Conservation (phyloP, 1,284 basidiomycete species). For the Pterulicium gracile region DNA sequence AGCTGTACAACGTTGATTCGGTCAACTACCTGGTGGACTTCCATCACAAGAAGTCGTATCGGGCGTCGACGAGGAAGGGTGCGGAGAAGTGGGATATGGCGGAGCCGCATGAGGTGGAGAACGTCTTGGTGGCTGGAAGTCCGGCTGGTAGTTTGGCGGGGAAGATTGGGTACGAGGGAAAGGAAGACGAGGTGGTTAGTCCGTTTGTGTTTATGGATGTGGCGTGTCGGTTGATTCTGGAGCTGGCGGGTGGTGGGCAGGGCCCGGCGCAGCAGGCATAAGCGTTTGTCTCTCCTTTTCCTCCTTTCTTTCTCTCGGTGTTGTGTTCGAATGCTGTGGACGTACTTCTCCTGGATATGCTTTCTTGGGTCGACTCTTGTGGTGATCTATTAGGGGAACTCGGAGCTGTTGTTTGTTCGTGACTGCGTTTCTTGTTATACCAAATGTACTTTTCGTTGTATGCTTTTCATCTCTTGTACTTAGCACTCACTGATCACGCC, state of each 20-base stretch:
- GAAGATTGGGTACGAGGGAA: slow-evolving; percentile 22
- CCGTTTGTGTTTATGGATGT: slow-evolving; percentile 98
- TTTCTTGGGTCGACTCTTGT: too few relatives aligned
- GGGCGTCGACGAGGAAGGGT: slow-evolving; percentile 21
- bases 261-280: too few relatives aligned
- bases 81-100: not conserved
- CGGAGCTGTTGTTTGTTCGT: too few relatives aligned
- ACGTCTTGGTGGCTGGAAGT: slow-evolving; percentile 16
- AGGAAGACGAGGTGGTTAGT: slow-evolving; percentile 77
- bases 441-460: too few relatives aligned
- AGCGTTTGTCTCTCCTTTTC: too few relatives aligned
- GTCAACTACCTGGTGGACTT: slow-evolving; percentile 98
- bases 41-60: slow-evolving; percentile 90
- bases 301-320: too few relatives aligned
- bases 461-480: too few relatives aligned
- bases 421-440: too few relatives aligned
- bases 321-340: too few relatives aligned
- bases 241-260: slow-evolving; percentile 49
- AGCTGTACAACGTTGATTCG: slow-evolving; percentile 92
- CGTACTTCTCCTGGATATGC: too few relatives aligned
- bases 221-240: slow-evolving; percentile 74
- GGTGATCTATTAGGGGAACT: too few relatives aligned
- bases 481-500: too few relatives aligned
- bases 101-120: slow-evolving; percentile 8
- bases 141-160: slow-evolving; percentile 10